Evolutionary conservation across 352 stramenopile species (phyloP).

Genomic region (Globisporangium recalcitrans): DNA sequence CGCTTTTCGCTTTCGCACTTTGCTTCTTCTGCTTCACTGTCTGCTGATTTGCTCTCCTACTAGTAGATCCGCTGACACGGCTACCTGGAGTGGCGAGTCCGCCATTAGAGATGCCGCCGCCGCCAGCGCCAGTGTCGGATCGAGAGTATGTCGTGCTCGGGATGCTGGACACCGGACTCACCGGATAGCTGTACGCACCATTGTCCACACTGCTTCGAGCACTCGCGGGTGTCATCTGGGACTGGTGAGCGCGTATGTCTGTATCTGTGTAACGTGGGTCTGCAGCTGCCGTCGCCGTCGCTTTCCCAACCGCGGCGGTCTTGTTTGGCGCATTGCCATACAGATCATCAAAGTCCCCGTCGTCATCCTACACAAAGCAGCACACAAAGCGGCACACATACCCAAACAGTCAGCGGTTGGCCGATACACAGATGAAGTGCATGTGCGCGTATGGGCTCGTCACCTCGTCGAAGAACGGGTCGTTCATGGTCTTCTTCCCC

Average conservation of each 20-base stretch:
- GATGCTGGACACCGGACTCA: slow-evolving; percentile 13
- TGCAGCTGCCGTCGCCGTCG: neutral
- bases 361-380: slow-evolving; percentile 33
- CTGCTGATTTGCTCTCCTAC: neutral
- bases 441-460: neutral
- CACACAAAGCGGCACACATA: neutral
- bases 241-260: neutral
- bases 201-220: neutral
- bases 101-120: neutral
- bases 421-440: neutral
- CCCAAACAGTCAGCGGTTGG: neutral
- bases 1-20: neutral
- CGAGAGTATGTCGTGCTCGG: slow-evolving; percentile 15
- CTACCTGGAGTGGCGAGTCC: neutral
- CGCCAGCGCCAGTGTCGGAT: slow-evolving; percentile 7
- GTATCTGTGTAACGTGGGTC: neutral
- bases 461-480: slow-evolving; percentile 51
- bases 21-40: neutral
- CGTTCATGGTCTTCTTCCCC: slow-evolving; percentile 20
- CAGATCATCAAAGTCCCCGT: slow-evolving; percentile 74
- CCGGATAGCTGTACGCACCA: slow-evolving; percentile 12
- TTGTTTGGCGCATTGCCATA: slow-evolving; percentile 55
- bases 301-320: slow-evolving; percentile 8
- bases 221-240: neutral
- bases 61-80: neutral